These are phyloP conservation scores for Urochloa ruziziensis DNA, from an alignment of 176 grass and related monocot genomes.

Conservation along the genomic window DNA sequence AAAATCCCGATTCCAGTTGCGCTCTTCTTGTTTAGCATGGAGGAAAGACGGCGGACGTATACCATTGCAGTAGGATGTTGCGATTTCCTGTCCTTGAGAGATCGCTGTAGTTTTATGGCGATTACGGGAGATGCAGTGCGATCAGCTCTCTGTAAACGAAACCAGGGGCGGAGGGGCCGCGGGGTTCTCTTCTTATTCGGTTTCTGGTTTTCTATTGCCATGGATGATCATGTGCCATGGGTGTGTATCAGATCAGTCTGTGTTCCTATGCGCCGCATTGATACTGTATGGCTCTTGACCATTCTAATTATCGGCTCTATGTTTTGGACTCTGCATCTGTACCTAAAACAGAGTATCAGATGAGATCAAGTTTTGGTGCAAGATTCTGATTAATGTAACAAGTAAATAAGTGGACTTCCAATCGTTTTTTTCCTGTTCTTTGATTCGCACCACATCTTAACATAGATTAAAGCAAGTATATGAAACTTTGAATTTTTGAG, in stretches of 20 bases:
- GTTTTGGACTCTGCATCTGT: not conserved
- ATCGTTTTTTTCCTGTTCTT: too few relatives aligned
- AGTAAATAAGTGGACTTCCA: not conserved
- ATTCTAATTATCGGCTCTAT: not conserved
- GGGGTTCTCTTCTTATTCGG: not conserved
- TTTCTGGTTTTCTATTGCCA: not conserved
- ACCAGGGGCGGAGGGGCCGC: too few relatives aligned
- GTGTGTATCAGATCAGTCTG: not conserved
- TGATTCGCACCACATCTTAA: not conserved
- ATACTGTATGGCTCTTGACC: not conserved
- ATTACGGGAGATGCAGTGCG: not conserved
- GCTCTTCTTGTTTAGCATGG: not conserved
- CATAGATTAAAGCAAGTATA: not conserved
- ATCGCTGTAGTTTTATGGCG: not conserved
- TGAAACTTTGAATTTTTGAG: not conserved
- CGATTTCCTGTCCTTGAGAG: not conserved
- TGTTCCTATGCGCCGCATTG: not conserved
- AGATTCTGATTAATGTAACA: not conserved
- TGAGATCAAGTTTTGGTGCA: not conserved
- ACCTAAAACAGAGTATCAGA: not conserved
- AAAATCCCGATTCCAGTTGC: not conserved
- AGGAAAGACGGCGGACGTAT: not conserved
- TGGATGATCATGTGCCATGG: not conserved
- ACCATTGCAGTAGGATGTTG: not conserved
- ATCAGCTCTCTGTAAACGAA: not conserved